Conservation (phyloP, 345 rosid genomes). For the Arabis hirsuta region DNA sequence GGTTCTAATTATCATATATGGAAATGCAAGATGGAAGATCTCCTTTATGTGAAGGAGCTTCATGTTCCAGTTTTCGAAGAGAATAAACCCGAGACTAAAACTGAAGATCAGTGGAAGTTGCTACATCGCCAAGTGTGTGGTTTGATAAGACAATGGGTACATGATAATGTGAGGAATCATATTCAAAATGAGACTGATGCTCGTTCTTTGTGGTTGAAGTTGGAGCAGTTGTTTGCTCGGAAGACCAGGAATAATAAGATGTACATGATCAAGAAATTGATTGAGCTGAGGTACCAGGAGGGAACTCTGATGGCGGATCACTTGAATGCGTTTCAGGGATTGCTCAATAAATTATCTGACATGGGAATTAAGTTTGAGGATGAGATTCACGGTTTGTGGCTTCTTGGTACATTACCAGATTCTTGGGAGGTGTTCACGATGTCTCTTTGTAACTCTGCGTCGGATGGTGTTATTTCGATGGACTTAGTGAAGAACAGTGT, state of each 20-base stretch:
- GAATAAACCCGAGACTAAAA: not conserved
- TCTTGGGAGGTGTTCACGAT: not conserved
- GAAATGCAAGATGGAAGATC: not conserved
- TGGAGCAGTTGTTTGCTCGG: not conserved
- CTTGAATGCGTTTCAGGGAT: not conserved
- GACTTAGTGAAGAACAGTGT: not conserved
- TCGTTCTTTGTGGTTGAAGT: not conserved
- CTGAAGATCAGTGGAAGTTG: not conserved
- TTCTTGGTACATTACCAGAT: not conserved
- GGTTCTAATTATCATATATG: constrained; percentile 1
- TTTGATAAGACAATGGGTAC: not conserved
- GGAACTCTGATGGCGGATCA: not conserved
- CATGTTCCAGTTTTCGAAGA: not conserved
- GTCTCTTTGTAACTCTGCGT: not conserved
- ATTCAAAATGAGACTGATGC: not conserved
- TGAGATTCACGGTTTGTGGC: not conserved
- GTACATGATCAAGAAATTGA: not conserved
- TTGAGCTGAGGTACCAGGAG: not conserved
- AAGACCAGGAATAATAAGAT: not conserved
- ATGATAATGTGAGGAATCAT: not conserved
- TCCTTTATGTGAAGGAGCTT: not conserved
- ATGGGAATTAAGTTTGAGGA: not conserved
- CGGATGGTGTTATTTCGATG: not conserved
- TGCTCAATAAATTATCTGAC: not conserved
- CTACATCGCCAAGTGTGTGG: not conserved